A percentile compares a stretch with the other conserved stretches of the same genome.
These are phyloP conservation scores for Volvariella surrecta DNA, from an alignment of 1,284 basidiomycete genomes.

Conservation along the genomic window DNA sequence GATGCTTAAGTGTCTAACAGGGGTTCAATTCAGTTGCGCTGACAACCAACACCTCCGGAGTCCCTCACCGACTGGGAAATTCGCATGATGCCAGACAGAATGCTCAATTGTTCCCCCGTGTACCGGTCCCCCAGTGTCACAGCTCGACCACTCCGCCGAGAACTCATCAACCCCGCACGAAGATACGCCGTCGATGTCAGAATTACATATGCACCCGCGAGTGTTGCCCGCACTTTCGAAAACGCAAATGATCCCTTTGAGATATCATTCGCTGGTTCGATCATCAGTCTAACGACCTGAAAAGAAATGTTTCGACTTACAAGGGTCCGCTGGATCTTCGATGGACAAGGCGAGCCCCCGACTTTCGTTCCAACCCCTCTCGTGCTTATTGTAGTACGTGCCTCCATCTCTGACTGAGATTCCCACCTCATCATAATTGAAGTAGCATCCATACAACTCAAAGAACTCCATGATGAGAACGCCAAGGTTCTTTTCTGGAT, in stretches of 20 bases:
- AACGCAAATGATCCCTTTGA: slow-evolving; percentile 86
- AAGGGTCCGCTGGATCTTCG: slow-evolving; percentile 89
- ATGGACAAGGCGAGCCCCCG: slow-evolving; percentile 60
- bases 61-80: slow-evolving; percentile 71
- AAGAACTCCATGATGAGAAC: slow-evolving; percentile 94
- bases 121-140: slow-evolving; percentile 35
- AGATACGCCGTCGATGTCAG: slow-evolving; percentile 64
- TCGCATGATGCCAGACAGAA: slow-evolving; percentile 75
- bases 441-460: slow-evolving; percentile 88
- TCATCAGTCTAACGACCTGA: slow-evolving; percentile 7
- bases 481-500: slow-evolving; percentile 82
- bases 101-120: slow-evolving; percentile 65
- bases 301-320: slow-evolving; percentile 39
- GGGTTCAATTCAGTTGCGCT: slow-evolving; percentile 3
- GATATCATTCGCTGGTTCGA: slow-evolving; percentile 78
- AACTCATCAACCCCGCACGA: slow-evolving; percentile 45
- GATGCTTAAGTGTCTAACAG: slow-evolving; percentile 60
- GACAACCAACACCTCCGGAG: neutral
- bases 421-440: slow-evolving; percentile 89
- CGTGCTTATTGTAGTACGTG: slow-evolving; percentile 74
- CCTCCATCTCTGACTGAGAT: slow-evolving; percentile 85
- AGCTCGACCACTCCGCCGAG: slow-evolving; percentile 39
- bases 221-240: slow-evolving; percentile 70
- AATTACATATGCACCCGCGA: slow-evolving; percentile 84
- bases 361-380: slow-evolving; percentile 62